phyloP scores from a whole-genome alignment of 2,329 filamentous ascomycete species.

The Alternaria longipes region DNA sequence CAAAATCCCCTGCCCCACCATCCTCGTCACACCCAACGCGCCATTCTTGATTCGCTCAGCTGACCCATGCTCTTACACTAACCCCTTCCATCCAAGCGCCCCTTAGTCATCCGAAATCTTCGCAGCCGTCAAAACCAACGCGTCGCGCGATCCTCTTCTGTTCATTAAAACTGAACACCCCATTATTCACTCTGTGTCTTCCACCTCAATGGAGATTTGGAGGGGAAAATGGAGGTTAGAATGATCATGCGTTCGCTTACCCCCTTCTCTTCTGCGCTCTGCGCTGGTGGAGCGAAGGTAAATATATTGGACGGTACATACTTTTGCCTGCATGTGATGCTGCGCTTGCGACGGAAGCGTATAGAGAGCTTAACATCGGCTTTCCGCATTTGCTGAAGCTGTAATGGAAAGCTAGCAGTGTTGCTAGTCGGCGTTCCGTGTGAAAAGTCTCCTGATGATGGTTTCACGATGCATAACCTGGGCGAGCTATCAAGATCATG shows the following conservation, averaged over 20 bases:
- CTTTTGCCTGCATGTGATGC: constrained; percentile 4
- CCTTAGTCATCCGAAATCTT: constrained; percentile 41
- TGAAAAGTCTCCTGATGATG: neutral
- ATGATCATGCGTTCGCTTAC: constrained; percentile 63
- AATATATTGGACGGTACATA: constrained; percentile 58
- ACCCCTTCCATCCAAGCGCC: constrained; percentile 18
- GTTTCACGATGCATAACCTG: neutral
- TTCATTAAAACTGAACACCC: constrained; percentile 54
- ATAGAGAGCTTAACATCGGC: neutral
- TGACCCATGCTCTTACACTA: neutral
- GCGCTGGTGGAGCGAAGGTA: constrained; percentile 56
- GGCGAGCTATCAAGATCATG: neutral
- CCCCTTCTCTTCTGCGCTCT: constrained; percentile 59
- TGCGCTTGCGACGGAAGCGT: neutral
- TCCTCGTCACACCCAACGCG: constrained; percentile 26
- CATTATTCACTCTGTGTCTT: constrained; percentile 74
- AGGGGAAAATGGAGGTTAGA: constrained; percentile 76
- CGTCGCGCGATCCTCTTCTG: constrained; percentile 31
- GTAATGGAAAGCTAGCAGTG: neutral
- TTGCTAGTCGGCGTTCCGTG: neutral
- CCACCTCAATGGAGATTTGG: constrained; percentile 65
- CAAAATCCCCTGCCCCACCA: constrained; percentile 28
- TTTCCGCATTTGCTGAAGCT: neutral
- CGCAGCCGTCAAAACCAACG: constrained; percentile 19
- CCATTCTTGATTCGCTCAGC: constrained; percentile 28